phyloP scores from a whole-genome alignment of 257 asterid genomes.

The Galeopsis tetrahit region DNA sequence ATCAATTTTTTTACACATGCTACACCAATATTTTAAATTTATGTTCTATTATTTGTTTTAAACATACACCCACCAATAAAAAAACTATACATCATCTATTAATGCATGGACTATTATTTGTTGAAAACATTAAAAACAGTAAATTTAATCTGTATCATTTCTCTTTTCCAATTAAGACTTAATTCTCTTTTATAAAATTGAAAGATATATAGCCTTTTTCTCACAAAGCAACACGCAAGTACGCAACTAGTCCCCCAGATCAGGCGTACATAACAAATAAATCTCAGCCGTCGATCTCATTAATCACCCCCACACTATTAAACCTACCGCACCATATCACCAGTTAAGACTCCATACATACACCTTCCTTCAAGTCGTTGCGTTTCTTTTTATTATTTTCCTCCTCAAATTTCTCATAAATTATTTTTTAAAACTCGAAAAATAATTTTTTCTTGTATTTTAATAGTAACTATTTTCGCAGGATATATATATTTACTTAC shows the following conservation, averaged over 20 bases:
- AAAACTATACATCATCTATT: no score
- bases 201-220: no score
- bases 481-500: slow-evolving; percentile 33
- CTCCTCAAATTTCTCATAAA: not conserved
- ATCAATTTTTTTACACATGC: no score
- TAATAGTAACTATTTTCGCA: slow-evolving; percentile 30
- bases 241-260: not conserved
- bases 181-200: no score
- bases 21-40: no score
- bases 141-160: not conserved
- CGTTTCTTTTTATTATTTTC: not conserved
- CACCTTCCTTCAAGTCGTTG: slow-evolving; percentile 25
- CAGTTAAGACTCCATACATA: slow-evolving; percentile 30
- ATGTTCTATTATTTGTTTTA: no score
- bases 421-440: slow-evolving; percentile 19
- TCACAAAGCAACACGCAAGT: slow-evolving; percentile 28
- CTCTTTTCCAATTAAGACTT: not conserved
- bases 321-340: slow-evolving; percentile 45
- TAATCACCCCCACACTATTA: slow-evolving; percentile 32
- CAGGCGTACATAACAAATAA: slow-evolving; percentile 22
- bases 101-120: no score
- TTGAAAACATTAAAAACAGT: no score
- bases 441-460: slow-evolving; percentile 15
- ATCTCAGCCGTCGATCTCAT: slow-evolving; percentile 41
- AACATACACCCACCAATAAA: no score